These are phyloP conservation scores for Trichosporon coremiiforme DNA, from an alignment of 1,284 basidiomycete species.

Conservation along the genomic window DNA sequence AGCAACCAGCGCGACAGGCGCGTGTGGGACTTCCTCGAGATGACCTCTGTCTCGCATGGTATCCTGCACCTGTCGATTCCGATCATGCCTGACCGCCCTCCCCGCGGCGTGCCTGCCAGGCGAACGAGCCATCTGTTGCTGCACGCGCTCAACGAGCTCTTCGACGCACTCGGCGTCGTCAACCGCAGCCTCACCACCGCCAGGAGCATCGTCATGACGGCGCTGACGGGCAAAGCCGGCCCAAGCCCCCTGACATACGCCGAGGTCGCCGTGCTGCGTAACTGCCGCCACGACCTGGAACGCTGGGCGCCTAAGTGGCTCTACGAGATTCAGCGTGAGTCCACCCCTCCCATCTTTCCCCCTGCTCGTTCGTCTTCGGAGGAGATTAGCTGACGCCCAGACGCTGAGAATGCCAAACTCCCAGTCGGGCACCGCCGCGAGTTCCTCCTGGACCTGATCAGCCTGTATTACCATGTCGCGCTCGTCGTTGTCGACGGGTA, in stretches of 20 bases:
- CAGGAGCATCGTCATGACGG: conserved; percentile 27
- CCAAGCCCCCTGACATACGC: conserved; percentile 23
- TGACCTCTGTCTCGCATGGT: conserved; percentile 31
- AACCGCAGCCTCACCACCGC: conserved; percentile 27
- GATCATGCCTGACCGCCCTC: conserved; percentile 30
- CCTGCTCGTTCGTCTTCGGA: no score
- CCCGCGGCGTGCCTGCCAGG: conserved; percentile 29
- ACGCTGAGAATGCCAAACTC: conserved; percentile 24
- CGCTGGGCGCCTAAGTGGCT: conserved; percentile 31
- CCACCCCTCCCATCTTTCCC: no score
- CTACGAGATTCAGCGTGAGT: conserved; percentile 26
- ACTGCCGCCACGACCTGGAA: conserved; percentile 29
- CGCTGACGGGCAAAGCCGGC: conserved; percentile 14
- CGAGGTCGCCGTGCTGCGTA: conserved; percentile 26
- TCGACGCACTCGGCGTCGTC: conserved; percentile 31
- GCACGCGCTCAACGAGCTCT: conserved; percentile 32
- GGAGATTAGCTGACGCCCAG: conserved; percentile 14
- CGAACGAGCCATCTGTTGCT: conserved; percentile 27
- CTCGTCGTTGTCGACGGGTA: conserved; percentile 29
- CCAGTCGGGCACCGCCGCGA: conserved; percentile 23
- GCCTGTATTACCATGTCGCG: conserved; percentile 31
- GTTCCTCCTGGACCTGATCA: conserved; percentile 31
- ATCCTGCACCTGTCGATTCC: conserved; percentile 31
- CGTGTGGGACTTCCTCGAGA: conserved; percentile 35
- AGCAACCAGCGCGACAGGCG: conserved; percentile 29